A percentile compares a stretch with the other conserved stretches of the same genome.
phyloP scores from a whole-genome alignment of 495 filamentous ascomycete species.

The Aspergillus avenaceus region DNA sequence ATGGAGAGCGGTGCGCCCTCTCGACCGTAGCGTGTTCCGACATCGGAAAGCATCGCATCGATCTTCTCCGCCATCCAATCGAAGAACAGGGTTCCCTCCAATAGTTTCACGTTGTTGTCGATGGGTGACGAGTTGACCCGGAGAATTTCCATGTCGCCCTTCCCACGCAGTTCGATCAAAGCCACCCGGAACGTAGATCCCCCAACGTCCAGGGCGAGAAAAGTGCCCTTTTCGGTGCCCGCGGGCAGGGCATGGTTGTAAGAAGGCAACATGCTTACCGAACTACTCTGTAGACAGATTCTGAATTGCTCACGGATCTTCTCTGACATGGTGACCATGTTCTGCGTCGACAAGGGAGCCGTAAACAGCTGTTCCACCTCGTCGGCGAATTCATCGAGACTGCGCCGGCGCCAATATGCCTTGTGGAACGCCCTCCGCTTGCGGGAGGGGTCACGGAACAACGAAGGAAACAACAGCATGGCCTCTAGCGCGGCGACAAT shows the following conservation, averaged over 20 bases:
- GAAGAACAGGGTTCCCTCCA: constrained; percentile 57
- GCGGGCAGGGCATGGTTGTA: constrained; percentile 60
- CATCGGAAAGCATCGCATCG: constrained; percentile 46
- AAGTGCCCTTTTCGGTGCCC: constrained; percentile 56
- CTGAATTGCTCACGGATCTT: constrained; percentile 57
- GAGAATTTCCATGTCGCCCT: constrained; percentile 48
- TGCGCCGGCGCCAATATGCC: constrained; percentile 39
- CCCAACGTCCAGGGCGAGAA: constrained; percentile 61
- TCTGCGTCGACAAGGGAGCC: constrained; percentile 34
- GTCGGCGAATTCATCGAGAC: constrained; percentile 47
- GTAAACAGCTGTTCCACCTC: constrained; percentile 49
- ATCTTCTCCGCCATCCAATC: constrained; percentile 66
- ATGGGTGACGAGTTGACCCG: constrained; percentile 49
- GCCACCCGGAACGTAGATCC: constrained; percentile 65
- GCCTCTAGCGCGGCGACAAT: constrained; percentile 46
- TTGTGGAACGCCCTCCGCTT: constrained; percentile 32
- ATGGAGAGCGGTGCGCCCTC: constrained; percentile 44
- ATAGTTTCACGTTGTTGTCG: constrained; percentile 46
- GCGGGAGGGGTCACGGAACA: constrained; percentile 39
- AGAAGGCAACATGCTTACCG: constrained; percentile 63
- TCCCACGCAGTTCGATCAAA: constrained; percentile 53
- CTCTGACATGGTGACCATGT: constrained; percentile 52
- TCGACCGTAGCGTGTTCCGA: constrained; percentile 35
- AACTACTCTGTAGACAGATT: constrained; percentile 48
- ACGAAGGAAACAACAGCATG: constrained; percentile 48